These are phyloP conservation scores for Phytophthora pisi DNA, from an alignment of 352 stramenopile genomes.

Conservation along the genomic window DNA sequence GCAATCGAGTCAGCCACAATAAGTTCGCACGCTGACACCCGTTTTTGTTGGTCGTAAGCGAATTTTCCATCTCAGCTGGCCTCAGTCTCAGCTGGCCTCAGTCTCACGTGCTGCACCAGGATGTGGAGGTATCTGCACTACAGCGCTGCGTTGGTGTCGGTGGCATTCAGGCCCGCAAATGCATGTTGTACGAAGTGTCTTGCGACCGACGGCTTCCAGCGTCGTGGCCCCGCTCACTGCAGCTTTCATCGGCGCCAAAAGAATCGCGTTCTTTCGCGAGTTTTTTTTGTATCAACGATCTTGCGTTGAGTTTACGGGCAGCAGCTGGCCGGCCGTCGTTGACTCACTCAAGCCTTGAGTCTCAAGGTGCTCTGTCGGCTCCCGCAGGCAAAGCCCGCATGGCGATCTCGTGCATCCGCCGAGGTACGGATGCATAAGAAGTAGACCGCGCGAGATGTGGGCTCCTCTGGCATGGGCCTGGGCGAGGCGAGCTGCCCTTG, in stretches of 20 bases:
- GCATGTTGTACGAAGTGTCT: no score
- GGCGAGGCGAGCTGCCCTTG: no score
- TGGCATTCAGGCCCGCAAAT: no score
- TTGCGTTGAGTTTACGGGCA: conserved; percentile 17
- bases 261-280: conserved; percentile 17
- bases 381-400: conserved; percentile 18
- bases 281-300: conserved; percentile 13
- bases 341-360: no score
- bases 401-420: conserved; percentile 7
- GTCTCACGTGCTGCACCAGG: no score
- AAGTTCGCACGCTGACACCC: no score
- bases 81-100: no score
- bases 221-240: not conserved
- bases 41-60: no score
- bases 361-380: not conserved
- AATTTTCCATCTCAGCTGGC: no score
- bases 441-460: not conserved
- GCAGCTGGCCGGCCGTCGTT: not conserved
- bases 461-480: not conserved
- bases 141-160: no score
- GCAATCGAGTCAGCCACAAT: no score
- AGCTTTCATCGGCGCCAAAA: conserved; percentile 29
- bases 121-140: no score
- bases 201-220: not conserved
- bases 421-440: conserved; percentile 1